phyloP scores from a whole-genome alignment of 116 monocot genomes.

The Papilionanthe hybrid region DNA sequence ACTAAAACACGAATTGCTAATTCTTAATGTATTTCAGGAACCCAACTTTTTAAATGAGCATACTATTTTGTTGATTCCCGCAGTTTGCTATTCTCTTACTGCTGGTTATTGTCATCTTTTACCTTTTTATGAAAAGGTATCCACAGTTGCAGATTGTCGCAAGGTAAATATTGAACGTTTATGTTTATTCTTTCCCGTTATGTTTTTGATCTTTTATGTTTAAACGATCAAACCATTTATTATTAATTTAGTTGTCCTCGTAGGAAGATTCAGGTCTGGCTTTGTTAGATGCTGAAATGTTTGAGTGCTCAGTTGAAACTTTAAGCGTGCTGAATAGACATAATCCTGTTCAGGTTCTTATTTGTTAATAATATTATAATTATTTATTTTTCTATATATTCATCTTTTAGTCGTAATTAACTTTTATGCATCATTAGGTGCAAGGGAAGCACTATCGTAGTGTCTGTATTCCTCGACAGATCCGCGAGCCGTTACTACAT shows the following conservation, averaged over 20 bases:
- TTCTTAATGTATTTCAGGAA: constrained; percentile 35
- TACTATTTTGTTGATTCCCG: constrained; percentile 43
- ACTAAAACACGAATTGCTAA: not conserved
- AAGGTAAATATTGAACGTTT: constrained; percentile 28
- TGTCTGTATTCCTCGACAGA: constrained; percentile 49
- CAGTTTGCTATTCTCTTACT: constrained; percentile 61
- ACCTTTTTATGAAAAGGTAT: constrained; percentile 17
- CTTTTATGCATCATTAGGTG: constrained; percentile 25
- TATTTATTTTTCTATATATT: not conserved
- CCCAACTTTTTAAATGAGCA: constrained; percentile 39
- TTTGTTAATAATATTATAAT: not conserved
- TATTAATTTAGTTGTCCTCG: constrained; percentile 2
- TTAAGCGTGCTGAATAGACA: constrained; percentile 37
- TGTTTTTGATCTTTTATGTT: not conserved
- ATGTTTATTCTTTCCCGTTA: not conserved
- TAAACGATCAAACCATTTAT: not conserved
- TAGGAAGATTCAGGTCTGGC: constrained; percentile 18
- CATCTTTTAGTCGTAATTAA: not conserved
- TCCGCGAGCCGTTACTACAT: constrained; percentile 41
- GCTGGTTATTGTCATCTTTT: constrained; percentile 49
- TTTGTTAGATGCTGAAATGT: constrained; percentile 15
- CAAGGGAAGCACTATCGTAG: constrained; percentile 15
- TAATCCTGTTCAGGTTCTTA: constrained; percentile 34
- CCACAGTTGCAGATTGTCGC: not conserved
- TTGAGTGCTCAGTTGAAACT: constrained; percentile 59